Conservation (phyloP, 129 eudicot species). For the Tagetes erecta region DNA sequence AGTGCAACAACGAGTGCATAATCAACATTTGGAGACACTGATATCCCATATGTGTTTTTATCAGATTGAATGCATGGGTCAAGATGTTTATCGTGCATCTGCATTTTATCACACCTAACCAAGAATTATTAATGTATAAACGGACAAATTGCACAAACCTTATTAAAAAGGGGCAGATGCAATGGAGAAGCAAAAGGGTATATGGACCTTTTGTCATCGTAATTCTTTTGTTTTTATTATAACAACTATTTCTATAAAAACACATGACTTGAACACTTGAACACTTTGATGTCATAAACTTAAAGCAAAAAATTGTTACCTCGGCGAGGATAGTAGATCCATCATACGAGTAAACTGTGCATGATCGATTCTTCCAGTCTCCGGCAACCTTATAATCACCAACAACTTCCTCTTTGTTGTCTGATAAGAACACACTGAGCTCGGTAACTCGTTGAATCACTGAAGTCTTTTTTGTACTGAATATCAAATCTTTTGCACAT, state of each 20-base stretch:
- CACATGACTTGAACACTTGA: neutral
- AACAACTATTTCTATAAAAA: too few relatives aligned
- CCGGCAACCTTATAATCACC: constrained; percentile 34
- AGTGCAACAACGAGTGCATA: constrained; percentile 29
- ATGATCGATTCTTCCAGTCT: constrained; percentile 35
- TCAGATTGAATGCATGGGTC: constrained; percentile 32
- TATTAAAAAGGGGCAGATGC: neutral
- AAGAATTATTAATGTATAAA: constrained; percentile 10
- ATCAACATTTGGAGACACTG: constrained; percentile 34
- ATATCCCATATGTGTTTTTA: constrained; percentile 33
- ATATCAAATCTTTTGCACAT: constrained; percentile 32
- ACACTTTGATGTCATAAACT: too few relatives aligned
- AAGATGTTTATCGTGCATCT: constrained; percentile 33
- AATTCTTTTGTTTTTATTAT: too few relatives aligned
- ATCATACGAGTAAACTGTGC: constrained; percentile 36
- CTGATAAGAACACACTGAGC: constrained; percentile 27
- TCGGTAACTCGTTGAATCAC: constrained; percentile 30
- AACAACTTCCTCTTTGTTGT: constrained; percentile 31
- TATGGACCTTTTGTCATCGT: too few relatives aligned
- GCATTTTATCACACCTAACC: constrained; percentile 14
- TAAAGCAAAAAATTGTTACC: constrained; percentile 9
- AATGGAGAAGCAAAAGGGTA: too few relatives aligned
- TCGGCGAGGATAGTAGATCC: constrained; percentile 35
- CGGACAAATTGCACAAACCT: neutral
- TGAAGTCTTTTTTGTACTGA: constrained; percentile 32